A percentile compares a stretch with the other conserved stretches of the same genome.
Evolutionary conservation across 2,329 filamentous ascomycete genomes (phyloP).

Genomic region (Fusarium denticulatum): DNA sequence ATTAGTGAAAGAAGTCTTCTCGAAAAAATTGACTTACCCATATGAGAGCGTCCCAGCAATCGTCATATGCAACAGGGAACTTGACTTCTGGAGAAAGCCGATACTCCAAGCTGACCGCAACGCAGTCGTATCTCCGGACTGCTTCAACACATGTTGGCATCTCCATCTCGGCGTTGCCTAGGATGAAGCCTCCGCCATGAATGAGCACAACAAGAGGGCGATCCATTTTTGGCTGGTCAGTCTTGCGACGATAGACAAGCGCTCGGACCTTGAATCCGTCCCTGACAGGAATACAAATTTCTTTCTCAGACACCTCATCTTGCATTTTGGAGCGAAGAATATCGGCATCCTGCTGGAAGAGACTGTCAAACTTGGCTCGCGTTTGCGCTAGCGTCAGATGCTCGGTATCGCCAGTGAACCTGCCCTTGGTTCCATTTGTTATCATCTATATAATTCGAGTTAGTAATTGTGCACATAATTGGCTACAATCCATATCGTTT

Average conservation of each 20-base stretch:
- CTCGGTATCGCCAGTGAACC: background rate
- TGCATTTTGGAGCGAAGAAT: background rate
- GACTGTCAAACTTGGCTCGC: background rate
- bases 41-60: background rate
- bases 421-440: background rate
- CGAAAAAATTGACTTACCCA: background rate
- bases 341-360: background rate
- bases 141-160: background rate
- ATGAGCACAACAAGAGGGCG: background rate
- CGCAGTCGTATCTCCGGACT: background rate
- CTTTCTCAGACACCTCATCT: background rate
- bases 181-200: background rate
- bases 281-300: background rate
- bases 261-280: background rate
- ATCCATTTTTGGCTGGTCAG: background rate
- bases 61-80: background rate
- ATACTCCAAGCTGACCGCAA: background rate
- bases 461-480: fast-evolving
- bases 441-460: background rate
- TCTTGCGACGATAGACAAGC: background rate
- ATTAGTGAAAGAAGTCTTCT: background rate
- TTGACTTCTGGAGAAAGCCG: background rate
- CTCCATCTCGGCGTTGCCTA: background rate
- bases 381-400: fast-evolving
- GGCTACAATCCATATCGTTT: fast-evolving